Evolutionary conservation across 2,329 filamentous ascomycete species (phyloP).

Genomic region (Fusarium camptoceras): DNA sequence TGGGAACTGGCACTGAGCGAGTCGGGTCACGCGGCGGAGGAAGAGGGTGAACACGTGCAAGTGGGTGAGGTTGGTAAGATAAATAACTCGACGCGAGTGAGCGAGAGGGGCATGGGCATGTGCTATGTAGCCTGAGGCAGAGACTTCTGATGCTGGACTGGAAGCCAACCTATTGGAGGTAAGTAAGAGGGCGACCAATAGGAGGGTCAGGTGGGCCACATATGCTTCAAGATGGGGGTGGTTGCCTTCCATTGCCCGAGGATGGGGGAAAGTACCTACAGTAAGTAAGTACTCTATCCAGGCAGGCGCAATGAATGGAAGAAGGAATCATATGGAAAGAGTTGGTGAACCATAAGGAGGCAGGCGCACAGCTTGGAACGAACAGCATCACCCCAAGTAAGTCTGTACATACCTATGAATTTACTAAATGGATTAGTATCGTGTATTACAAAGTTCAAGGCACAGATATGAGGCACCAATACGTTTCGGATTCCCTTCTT

Average conservation of each 20-base stretch:
- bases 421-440: background rate
- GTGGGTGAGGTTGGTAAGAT: slow-evolving; percentile 53
- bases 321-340: background rate
- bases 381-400: background rate
- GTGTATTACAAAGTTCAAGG: background rate
- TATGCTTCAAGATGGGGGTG: slow-evolving; percentile 37
- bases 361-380: background rate
- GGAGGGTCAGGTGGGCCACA: slow-evolving; percentile 36
- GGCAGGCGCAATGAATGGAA: slow-evolving; percentile 20
- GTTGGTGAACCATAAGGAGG: background rate
- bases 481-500: background rate
- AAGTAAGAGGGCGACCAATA: slow-evolving; percentile 34
- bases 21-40: slow-evolving; percentile 55
- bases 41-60: slow-evolving; percentile 56
- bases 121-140: slow-evolving; percentile 39
- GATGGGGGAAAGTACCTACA: slow-evolving; percentile 3
- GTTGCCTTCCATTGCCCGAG: slow-evolving; percentile 29
- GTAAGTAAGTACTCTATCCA: background rate
- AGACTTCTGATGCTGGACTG: background rate
- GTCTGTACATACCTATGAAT: background rate
- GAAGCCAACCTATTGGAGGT: background rate
- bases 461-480: background rate
- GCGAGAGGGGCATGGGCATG: slow-evolving; percentile 7
- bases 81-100: slow-evolving; percentile 47
- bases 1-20: slow-evolving; percentile 41